Base-by-base conservation (phyloP, 2,329 filamentous ascomycete species). In the Penicillium sp. region DNA sequence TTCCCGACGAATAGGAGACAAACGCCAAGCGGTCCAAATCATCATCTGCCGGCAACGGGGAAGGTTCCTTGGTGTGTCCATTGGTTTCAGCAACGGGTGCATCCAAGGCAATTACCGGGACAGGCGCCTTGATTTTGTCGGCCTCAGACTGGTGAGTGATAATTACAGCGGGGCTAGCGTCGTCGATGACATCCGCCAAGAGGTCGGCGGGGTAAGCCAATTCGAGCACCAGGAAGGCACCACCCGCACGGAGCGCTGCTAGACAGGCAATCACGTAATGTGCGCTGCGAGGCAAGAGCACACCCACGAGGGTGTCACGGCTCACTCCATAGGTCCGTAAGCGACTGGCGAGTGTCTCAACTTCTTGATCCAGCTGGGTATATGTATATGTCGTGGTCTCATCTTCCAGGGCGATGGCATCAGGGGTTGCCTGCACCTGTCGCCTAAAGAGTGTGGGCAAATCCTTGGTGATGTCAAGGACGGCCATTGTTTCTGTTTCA, bases 1-100 rank as follows among this genome's bases (percentile, higher is more conserved):
- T 90, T 35, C 88, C 88, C 5, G 86, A 90, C 1, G 87, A 90
- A 72, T 91, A 91, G 1, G 87, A 88, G n/a, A 92, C 88, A 68
- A 92, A 93, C 18, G 87, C 85, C 21, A 92, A 79, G 41, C 86
- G 81, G 60, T 91, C 88, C 51, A 92, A 73, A 65, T 92, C 89
- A 64, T 86, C 80, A 8, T 86, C 83, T 0, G 80, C 77, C 7
- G 25, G 25, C 25, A 27, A 27, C 25, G 25, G 25, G 8, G 25
- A 27, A 27, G 25, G 8, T 27, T 27, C 25, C 25, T 27, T 27
- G 25, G 25, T 8, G 25, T 27, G 25, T 27, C 25, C 25, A 8
- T 27, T 27, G 25, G 25, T 27, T 27, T 27, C 25, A 27, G 25
- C 25, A 27, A 27, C 25, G 25, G 25, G 7, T 27, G 7, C 25